Conservation (phyloP, 192 early-diverging fungal species). For the Cetraspora pellucida region DNA sequence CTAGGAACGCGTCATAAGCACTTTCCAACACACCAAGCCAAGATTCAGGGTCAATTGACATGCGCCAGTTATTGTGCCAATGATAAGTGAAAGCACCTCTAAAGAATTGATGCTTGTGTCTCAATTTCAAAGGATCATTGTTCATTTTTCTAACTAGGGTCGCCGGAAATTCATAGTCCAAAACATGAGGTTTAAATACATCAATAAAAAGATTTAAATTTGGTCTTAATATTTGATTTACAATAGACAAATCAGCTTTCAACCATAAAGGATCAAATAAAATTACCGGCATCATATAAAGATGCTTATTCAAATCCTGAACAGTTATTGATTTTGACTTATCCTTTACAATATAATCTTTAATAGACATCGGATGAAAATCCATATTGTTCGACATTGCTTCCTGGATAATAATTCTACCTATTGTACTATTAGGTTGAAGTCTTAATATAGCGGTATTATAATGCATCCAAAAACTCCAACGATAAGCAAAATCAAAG, state of each 20-base stretch:
- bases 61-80: constrained; percentile 43
- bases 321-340: constrained; percentile 27
- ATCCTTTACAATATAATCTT: constrained; percentile 26
- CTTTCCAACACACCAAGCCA: constrained; percentile 42
- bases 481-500: constrained; percentile 43
- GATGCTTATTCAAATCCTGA: constrained; percentile 31
- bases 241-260: constrained; percentile 27
- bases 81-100: constrained; percentile 43
- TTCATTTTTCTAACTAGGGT: not conserved
- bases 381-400: constrained; percentile 31
- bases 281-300: constrained; percentile 37
- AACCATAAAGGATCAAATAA: constrained; percentile 48
- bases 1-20: constrained; percentile 38
- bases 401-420: constrained; percentile 39
- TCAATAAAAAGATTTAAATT: not conserved
- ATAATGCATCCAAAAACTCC: constrained; percentile 41
- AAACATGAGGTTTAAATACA: not conserved
- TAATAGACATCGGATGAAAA: not conserved
- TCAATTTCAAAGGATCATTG: constrained; percentile 12
- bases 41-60: constrained; percentile 32
- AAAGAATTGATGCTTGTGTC: constrained; percentile 38
- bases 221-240: not conserved
- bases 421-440: constrained; percentile 33
- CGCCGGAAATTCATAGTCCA: not conserved
- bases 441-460: constrained; percentile 42